These are phyloP conservation scores for Carnegiea gigantea DNA, from an alignment of 179 eudicot species.

Conservation along the genomic window DNA sequence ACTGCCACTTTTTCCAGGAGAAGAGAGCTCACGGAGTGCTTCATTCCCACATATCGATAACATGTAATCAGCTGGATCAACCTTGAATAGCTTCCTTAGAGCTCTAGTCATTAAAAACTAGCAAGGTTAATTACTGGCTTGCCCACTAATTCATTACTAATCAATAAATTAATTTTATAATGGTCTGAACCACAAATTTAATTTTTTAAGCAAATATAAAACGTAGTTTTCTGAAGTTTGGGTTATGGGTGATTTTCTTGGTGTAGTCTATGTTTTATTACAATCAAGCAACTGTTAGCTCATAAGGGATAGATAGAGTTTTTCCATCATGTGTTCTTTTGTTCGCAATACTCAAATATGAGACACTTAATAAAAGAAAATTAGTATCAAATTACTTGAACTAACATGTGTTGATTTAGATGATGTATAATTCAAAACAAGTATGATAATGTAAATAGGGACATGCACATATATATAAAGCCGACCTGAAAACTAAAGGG, in stretches of 20 bases:
- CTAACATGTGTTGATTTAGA: too few species aligned
- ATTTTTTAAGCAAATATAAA: too few species aligned
- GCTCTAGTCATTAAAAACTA: slow-evolving; percentile 44
- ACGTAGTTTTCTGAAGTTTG: too few species aligned
- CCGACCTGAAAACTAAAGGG: slow-evolving; percentile 94
- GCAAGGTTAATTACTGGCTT: background rate
- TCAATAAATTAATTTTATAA: background rate
- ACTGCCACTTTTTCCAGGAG: slow-evolving; percentile 95
- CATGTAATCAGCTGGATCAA: slow-evolving; percentile 96
- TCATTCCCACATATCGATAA: slow-evolving; percentile 83
- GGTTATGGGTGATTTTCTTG: too few species aligned
- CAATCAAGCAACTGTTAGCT: too few species aligned
- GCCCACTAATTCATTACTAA: background rate
- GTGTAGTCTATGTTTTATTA: too few species aligned
- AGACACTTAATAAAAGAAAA: too few species aligned
- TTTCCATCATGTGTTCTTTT: too few species aligned
- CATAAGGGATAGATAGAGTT: too few species aligned
- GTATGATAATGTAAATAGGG: background rate
- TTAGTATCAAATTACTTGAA: too few species aligned
- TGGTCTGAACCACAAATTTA: too few species aligned
- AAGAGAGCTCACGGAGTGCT: slow-evolving; percentile 90
- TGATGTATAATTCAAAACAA: background rate
- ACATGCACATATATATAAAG: background rate
- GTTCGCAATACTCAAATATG: too few species aligned
- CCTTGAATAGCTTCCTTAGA: slow-evolving; percentile 81